Evolutionary conservation across 805 yeast genomes (phyloP), one percentile per base, ranked within the genome.

Genomic region (Suhomyces pyralidae): DNA sequence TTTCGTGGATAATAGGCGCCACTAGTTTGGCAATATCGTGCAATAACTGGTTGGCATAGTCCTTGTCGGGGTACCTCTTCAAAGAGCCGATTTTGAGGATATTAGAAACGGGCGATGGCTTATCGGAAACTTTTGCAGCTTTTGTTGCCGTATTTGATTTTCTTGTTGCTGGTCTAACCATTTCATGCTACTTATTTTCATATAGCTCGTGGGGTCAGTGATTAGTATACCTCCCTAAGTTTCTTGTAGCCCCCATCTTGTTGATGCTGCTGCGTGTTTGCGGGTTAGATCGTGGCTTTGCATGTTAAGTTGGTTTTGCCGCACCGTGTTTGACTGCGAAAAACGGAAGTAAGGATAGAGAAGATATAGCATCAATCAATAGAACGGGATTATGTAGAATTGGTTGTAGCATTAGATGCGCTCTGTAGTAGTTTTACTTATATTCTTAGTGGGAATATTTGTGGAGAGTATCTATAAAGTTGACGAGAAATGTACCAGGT

Each of bases 1-100:
- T 78, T 42, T 81, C 81, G 53, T 82, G 80, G 84, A 93, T 88
- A 49, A 93, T 69, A 2, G 96, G 97, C 2, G 92, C 84, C 12
- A 88, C 94, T 30, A 78, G 68, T 24, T 75, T 77, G 2, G 93
- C 92, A 14, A 90, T 77, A 45, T 85, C 83, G 56, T 86, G 88
- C 3, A 91, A 74, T 40, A 88, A 57, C 15, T 81, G 80, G 30
- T 61, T 61, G 5, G 80, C 79, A 47, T 68, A 59, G 15, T 73
- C 78, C 46, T 64, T 62, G 57, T 76, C 78, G 3, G 68, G 57
- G 50, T 61, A 73, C 42, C 68, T 55, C 45, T 70, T 73, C 14
- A 76, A 60, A 0, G 76, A 66, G 1, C 75, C 78, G 7, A 76
- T 74, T 40, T 68, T 69, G 24, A 62, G 56, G 4, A 76, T 71